Percentiles rank a stretch among this genome's conserved stretches.
Conservation (phyloP, 2,329 filamentous ascomycete species). For the Fusarium acutatum region DNA sequence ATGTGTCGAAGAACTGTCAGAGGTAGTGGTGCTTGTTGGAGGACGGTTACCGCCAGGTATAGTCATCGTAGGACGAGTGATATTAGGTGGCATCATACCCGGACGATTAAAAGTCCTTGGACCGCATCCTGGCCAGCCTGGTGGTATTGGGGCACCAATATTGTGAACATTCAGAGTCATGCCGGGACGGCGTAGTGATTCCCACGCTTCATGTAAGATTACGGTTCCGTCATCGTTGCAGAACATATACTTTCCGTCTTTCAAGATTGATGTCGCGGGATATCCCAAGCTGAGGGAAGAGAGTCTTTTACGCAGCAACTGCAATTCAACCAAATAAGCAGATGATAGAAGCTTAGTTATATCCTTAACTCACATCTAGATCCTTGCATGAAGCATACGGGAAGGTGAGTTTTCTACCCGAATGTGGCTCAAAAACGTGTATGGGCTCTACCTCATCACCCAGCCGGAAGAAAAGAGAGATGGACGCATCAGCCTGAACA, state of each 20-base stretch:
- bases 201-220: accelerated
- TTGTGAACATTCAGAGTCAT: background rate
- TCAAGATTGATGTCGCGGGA: accelerated
- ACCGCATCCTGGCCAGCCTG: too few species aligned
- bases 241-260: background rate
- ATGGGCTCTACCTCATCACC: background rate
- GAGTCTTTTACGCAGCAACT: background rate
- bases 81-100: background rate
- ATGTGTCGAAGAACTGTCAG: background rate
- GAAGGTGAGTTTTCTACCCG: background rate
- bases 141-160: accelerated
- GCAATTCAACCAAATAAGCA: accelerated
- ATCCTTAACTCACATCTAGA: background rate
- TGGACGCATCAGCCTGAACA: background rate
- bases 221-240: background rate
- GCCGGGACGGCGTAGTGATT: background rate
- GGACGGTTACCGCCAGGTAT: background rate
- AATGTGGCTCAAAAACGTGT: accelerated
- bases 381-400: background rate
- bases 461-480: background rate
- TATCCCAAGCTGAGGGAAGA: accelerated
- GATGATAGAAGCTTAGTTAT: background rate
- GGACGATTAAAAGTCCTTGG: background rate
- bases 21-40: background rate
- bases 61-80: background rate